Percentiles rank a stretch among this genome's conserved stretches.
These are phyloP conservation scores for Jackrogersella multiformis DNA, from an alignment of 495 filamentous ascomycete species.

Conservation along the genomic window DNA sequence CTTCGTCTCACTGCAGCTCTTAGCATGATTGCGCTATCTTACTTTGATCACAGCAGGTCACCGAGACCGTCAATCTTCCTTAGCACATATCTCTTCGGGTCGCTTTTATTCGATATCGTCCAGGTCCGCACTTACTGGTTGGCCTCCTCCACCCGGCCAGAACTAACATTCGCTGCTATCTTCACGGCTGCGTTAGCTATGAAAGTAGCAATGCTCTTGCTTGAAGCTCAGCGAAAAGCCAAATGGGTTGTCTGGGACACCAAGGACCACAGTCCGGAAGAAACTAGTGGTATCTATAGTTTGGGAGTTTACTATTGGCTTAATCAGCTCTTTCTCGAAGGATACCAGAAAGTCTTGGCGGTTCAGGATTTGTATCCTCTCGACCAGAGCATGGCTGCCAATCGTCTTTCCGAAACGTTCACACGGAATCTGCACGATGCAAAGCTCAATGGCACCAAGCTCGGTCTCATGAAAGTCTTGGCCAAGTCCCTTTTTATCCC, in stretches of 20 bases:
- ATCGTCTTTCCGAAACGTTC: slow-evolving; percentile 52
- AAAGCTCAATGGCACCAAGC: slow-evolving; percentile 39
- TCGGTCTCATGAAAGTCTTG: slow-evolving; percentile 25
- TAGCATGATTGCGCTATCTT: slow-evolving; percentile 43
- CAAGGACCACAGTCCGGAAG: slow-evolving; percentile 62
- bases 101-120: slow-evolving; percentile 53
- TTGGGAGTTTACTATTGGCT: slow-evolving; percentile 69
- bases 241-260: slow-evolving; percentile 48
- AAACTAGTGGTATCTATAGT: slow-evolving; percentile 65
- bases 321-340: slow-evolving; percentile 61
- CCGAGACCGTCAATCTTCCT: slow-evolving; percentile 55
- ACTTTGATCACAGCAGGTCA: slow-evolving; percentile 51
- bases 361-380: slow-evolving; percentile 55
- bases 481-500: slow-evolving; percentile 36
- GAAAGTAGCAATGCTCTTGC: slow-evolving; percentile 58
- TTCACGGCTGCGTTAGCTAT: slow-evolving; percentile 58
- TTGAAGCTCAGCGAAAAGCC: slow-evolving; percentile 65
- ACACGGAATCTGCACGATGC: slow-evolving; percentile 41
- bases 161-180: slow-evolving; percentile 42
- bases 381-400: slow-evolving; percentile 52
- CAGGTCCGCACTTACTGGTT: slow-evolving; percentile 55
- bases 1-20: slow-evolving; percentile 45
- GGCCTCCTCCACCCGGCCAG: slow-evolving; percentile 14
- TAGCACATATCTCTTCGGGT: slow-evolving; percentile 51
- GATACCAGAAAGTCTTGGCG: slow-evolving; percentile 51